Evolutionary conservation across 306 rosid species (phyloP).

Genomic region (Rubus parviflorus): DNA sequence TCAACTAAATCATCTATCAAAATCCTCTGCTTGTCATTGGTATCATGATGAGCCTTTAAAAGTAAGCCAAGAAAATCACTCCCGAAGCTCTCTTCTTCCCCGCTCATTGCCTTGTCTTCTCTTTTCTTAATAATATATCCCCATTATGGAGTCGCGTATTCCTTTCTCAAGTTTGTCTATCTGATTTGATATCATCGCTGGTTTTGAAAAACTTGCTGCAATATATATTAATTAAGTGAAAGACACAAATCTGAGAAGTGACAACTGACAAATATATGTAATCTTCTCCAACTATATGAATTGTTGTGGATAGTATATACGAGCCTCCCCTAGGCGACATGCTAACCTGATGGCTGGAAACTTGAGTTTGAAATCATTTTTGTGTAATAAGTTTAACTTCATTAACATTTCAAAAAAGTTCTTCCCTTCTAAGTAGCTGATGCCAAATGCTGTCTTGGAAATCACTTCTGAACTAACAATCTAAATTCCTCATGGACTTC

Average conservation of each 20-base stretch:
- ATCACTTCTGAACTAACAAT: too few species aligned
- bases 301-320: not conserved
- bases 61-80: conserved; percentile 30
- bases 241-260: not conserved
- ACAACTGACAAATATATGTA: not conserved
- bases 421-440: conserved; percentile 15
- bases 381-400: not conserved
- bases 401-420: conserved; percentile 21
- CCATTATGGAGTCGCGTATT: not conserved
- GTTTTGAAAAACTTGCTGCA: conserved; percentile 11
- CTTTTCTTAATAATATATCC: conserved; percentile 12
- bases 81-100: conserved; percentile 17
- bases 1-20: conserved; percentile 22
- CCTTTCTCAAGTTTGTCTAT: not conserved
- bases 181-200: not conserved
- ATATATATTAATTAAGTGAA: not conserved
- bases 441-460: too few species aligned
- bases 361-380: not conserved
- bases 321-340: too few species aligned
- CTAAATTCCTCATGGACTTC: conserved; percentile 17
- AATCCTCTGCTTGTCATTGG: conserved; percentile 7
- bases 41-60: conserved; percentile 28
- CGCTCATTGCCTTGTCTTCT: not conserved
- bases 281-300: not conserved
- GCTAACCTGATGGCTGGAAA: conserved; percentile 26